phyloP scores from a whole-genome alignment of 2,329 filamentous ascomycete genomes.

The Lachnum nothofagi region DNA sequence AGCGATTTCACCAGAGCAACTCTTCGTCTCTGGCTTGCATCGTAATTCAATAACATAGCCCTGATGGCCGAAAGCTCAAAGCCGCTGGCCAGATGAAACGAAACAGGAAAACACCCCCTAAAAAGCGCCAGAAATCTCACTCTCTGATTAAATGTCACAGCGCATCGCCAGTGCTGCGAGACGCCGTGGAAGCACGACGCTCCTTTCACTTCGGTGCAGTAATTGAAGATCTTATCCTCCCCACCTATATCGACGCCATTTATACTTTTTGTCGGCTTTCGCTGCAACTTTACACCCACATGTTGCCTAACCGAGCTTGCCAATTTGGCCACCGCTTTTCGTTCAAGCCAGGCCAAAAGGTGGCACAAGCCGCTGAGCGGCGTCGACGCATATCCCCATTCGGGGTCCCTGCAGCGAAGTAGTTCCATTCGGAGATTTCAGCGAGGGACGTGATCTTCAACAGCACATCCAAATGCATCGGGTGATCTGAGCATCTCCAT shows the following conservation, averaged over 20 bases:
- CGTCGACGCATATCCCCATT: neutral
- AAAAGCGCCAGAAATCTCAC: conserved; percentile 1
- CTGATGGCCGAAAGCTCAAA: too few species aligned
- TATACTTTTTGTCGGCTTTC: conserved; percentile 21
- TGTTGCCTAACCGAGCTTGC: conserved; percentile 16
- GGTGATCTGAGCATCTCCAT: conserved; percentile 9
- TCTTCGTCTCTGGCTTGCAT: too few species aligned
- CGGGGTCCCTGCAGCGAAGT: conserved; percentile 10
- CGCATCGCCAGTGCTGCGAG: conserved; percentile 10
- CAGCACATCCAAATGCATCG: conserved; percentile 11
- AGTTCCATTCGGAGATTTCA: conserved; percentile 22
- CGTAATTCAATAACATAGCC: too few species aligned
- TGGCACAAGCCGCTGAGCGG: neutral
- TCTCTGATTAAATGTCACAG: conserved; percentile 11
- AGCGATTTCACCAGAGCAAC: too few species aligned
- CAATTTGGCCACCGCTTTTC: conserved; percentile 6
- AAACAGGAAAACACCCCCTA: conserved; percentile 11
- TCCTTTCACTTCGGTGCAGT: conserved; percentile 1
- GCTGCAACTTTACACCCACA: conserved; percentile 9
- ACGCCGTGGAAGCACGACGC: neutral
- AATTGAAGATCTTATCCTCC: neutral
- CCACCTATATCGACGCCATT: conserved; percentile 23
- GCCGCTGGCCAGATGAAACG: conserved; percentile 19
- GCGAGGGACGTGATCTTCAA: conserved; percentile 17
- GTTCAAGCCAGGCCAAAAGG: neutral